These are phyloP conservation scores for Silene vulgaris DNA, from an alignment of 179 eudicot genomes.

Conservation along the genomic window DNA sequence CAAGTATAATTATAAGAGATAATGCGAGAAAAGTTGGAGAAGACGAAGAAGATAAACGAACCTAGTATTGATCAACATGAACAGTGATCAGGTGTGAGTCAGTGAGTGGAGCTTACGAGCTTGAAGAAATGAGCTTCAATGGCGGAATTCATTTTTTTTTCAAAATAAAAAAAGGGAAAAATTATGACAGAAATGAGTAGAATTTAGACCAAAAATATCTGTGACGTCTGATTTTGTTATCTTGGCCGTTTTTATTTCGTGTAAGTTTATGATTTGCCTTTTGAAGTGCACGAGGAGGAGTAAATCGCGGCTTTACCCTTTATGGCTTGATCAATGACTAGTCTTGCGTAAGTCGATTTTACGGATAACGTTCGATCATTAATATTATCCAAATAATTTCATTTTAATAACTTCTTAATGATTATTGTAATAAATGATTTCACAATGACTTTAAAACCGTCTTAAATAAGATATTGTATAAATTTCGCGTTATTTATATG, in stretches of 20 bases:
- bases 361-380: no score
- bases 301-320: not conserved
- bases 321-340: no score
- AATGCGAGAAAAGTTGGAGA: not conserved
- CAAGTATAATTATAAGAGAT: not conserved
- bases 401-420: no score
- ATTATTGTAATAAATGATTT: no score
- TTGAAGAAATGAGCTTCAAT: constrained; percentile 27
- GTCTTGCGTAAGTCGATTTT: no score
- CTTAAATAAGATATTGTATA: no score
- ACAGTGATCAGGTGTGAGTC: constrained; percentile 13
- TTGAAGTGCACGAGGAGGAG: constrained; percentile 10
- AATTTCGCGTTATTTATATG: no score
- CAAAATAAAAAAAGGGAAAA: not conserved
- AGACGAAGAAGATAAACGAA: constrained; percentile 3
- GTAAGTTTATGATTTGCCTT: constrained; percentile 15
- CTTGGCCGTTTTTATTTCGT: not conserved
- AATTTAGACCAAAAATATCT: constrained; percentile 14
- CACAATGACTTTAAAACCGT: no score
- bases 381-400: no score
- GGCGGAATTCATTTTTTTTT: constrained; percentile 32
- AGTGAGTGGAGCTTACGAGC: constrained; percentile 16
- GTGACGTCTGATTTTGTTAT: not conserved
- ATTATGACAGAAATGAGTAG: constrained; percentile 11
- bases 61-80: constrained; percentile 28